Base-by-base conservation (phyloP, 2,329 filamentous ascomycete genomes). In the Parasarocladium wereldwijsianum region DNA sequence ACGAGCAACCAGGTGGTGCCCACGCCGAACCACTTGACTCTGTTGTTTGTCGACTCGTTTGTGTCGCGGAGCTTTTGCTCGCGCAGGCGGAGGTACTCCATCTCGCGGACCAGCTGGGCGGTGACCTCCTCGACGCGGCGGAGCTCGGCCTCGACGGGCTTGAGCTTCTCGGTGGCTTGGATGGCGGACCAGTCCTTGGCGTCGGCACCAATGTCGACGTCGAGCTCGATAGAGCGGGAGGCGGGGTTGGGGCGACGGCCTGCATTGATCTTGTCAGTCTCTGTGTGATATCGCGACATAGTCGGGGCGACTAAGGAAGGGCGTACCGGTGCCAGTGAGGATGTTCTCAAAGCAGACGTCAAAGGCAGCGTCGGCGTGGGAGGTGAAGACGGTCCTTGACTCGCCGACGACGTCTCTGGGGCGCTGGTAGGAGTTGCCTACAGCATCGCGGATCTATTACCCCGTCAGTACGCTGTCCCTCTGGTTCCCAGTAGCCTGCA, bases 11-110 rank as follows among this genome's bases (percentile, higher is more conserved):
- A 79, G 61, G 93, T 96, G 17, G 87, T 96, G 40, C 76, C 74
- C 52, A 94, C 76, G 28, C 87, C 87, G 58, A 98, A 98, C 85
- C 84, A 96, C 66, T 96, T 98, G 48, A 98, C 90, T 35, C 90
- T 74, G 60, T 81, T 90, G 61, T 98, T 98, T 41, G 90, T 98
- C 66, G 87, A 96, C 76, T 98, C 90, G 58, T 98, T 98, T 43
- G 90, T 98, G 61, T 98, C 87, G 53, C 90, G 70, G 45, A 98
- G 70, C 65, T 84, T 93, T 70, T 93, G 85, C 66, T 98, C 90
- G 45, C 90, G 73, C 22, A 57, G 46, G 41, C 90, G 73, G 45
- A 98, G 71, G 60, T 96, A 98, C 40, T 96, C 87, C 87, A 98
- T 93, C 67, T 96, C 87, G 38, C 58, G 58, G 28, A 94, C 87